Evolutionary conservation across 768 basidiomycete genomes (phyloP), one percentile per base, ranked within the genome.

Genomic region (Hirschioporus abietinus): DNA sequence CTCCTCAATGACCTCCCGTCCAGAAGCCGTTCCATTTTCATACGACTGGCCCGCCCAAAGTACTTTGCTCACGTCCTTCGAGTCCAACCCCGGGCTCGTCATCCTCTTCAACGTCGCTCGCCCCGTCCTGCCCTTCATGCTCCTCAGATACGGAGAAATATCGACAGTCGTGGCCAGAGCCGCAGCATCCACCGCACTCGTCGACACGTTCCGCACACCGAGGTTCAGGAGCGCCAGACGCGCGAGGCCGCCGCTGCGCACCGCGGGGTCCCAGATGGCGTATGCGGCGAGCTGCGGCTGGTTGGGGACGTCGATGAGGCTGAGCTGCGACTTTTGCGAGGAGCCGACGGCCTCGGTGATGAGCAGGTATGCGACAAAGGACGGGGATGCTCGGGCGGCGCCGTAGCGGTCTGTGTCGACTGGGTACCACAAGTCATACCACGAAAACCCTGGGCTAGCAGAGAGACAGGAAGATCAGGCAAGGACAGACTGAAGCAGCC

Each of bases 391-490:
- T 34, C 71, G 68, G 0, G 75, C 71, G 18, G 70, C 58, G 42
- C 74, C 74, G 63, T 71, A 75, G 20, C 74, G 72, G 12, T 70
- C 71, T 0, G 73, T 67, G 1, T 70, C 68, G 34, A 69, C 64
- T 1, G 76, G 75, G 70, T 75, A 76, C 73, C 76, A 76, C 20
- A 75, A 70, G 64, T 77, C 75, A 66, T 76, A 77, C 75, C 73
- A 73, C 18, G 72, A 73, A 70, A 73, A 75, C 0, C 75, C 74
- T 5, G 71, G 68, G 35, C 71, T 71, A 52, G 20, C 42, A 15
- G 15, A 52, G 35, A 15, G 12, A 52, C 12, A 10, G 3, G 42
- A 52, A 10, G 42, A 52, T 52, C 42, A 15, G 20, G 1, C 42
- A 15, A 52, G 20, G 4, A 52, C 42, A 52, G 42, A 52, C 42